A percentile compares a stretch with the other conserved stretches of the same genome.
These are phyloP conservation scores for Lepidium aucheri DNA, from an alignment of 345 rosid genomes.

Conservation along the genomic window DNA sequence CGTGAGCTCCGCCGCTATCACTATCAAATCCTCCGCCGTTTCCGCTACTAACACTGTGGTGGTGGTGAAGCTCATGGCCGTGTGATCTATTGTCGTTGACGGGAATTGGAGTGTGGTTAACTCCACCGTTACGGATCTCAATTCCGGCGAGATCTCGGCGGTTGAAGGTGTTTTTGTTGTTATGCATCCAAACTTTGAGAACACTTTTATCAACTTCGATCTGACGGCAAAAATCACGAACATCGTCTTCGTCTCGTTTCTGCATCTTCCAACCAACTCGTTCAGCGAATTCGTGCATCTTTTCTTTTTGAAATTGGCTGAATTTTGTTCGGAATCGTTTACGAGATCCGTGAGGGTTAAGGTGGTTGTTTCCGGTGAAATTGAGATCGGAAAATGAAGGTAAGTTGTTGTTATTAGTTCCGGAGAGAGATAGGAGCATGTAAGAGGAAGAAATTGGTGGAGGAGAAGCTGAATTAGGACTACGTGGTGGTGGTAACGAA, in stretches of 20 bases:
- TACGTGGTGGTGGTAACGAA: slow-evolving; percentile 28
- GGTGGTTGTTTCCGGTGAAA: slow-evolving; percentile 2
- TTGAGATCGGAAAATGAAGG: slow-evolving; percentile 24
- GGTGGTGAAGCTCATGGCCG: slow-evolving; percentile 10
- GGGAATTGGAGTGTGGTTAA: background rate
- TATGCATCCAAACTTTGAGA: slow-evolving; percentile 93
- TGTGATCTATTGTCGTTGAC: background rate
- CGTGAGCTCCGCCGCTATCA: slow-evolving; percentile 22
- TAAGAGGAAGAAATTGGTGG: slow-evolving; percentile 66
- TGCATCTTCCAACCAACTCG: slow-evolving; percentile 86
- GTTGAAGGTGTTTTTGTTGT: slow-evolving; percentile 74
- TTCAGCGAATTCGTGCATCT: slow-evolving; percentile 70
- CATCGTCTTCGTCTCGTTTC: slow-evolving; percentile 71
- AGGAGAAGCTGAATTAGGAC: slow-evolving; percentile 72
- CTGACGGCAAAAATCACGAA: slow-evolving; percentile 58
- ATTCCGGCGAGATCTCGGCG: slow-evolving; percentile 15
- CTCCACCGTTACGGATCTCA: slow-evolving; percentile 10
- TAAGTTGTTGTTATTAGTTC: slow-evolving; percentile 25
- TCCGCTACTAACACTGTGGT: slow-evolving; percentile 21
- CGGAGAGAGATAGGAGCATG: slow-evolving; percentile 69
- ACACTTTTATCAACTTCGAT: slow-evolving; percentile 67
- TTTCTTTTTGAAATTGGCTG: slow-evolving; percentile 62
- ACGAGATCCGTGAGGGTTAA: slow-evolving; percentile 23
- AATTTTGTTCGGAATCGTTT: slow-evolving; percentile 69
- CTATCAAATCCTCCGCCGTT: slow-evolving; percentile 21